Base-by-base conservation (phyloP, 73 alveolate species). In the Paramecium biaurelia region DNA sequence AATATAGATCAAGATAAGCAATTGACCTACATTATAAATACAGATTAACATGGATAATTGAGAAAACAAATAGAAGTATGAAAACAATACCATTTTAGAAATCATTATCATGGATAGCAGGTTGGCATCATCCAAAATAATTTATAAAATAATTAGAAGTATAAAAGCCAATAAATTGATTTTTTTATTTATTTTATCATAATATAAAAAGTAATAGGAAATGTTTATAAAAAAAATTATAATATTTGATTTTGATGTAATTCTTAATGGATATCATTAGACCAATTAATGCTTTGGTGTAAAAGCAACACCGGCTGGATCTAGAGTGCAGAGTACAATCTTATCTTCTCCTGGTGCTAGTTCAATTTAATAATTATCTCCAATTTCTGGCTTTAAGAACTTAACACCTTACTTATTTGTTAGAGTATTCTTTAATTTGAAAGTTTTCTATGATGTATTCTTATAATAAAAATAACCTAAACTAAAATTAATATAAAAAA, bases 121-220 rank as follows among this genome's bases (percentile, higher is more conserved):
- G 84, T 11, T 63, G 84, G 84, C 84, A 63, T 63, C 84, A 63
- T 26, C 84, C 84, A 63, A 63, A 63, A 30, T 12, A 63, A 63
- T 63, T 63, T 32, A 30, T 63, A 1, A 63, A 63, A 20, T 30
- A 63, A 63, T 30, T 26, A 63, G 84, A 63, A 53, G 30, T 53
- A 53, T 18, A 53, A 53, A 53, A 53, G 11, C 32, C 68, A 23
- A 53, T 53, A 20, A 53, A 53, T 53, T 53, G 68, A 53, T 53
- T 53, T 53, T 49, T 12, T 38, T 38, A 38, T 38, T 38, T 38
- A 47, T 47, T 15, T 47, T 47, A 47, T 47, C 59, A 7, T 8
- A 47, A 47, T 12, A 47, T 47, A 11, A 47, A n/a, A 47, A 53
- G 8, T 18, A 53, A 18, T 18, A 53, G 9, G 26, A 18, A 18